A percentile compares a stretch with the other conserved stretches of the same genome.
phyloP scores from a whole-genome alignment of 2,329 filamentous ascomycete species.

The Neurospora crassa region DNA sequence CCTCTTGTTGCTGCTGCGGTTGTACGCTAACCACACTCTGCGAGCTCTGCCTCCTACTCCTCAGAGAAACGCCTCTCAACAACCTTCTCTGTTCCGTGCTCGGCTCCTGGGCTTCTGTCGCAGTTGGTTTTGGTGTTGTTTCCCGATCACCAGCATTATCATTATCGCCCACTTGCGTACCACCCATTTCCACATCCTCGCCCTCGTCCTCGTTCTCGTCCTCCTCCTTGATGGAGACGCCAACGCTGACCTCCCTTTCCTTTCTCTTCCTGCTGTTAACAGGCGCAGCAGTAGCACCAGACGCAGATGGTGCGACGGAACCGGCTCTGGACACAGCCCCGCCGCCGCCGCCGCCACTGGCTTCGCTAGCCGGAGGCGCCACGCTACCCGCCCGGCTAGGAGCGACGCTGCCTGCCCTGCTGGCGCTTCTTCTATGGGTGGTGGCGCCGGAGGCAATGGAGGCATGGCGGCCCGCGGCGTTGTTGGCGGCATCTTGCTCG shows the following conservation, averaged over 20 bases:
- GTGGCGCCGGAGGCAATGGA: neutral
- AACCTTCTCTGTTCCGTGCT: neutral
- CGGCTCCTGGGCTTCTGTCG: neutral
- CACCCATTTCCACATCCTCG: neutral
- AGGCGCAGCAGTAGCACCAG: neutral
- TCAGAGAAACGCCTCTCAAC: neutral
- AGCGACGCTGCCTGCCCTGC: neutral
- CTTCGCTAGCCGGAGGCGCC: neutral
- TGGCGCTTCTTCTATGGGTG: neutral
- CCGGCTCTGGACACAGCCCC: slow-evolving; percentile 21
- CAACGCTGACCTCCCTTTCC: neutral
- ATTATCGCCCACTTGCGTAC: neutral
- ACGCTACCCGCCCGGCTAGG: neutral
- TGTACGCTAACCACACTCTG: neutral
- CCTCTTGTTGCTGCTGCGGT: neutral
- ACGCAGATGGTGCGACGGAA: neutral
- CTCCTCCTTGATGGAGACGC: neutral
- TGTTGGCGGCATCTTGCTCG: slow-evolving; percentile 6
- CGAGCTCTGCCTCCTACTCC: neutral
- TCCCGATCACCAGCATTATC: neutral
- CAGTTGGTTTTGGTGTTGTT: neutral
- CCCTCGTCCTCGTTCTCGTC: neutral
- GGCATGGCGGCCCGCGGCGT: slow-evolving; percentile 10
- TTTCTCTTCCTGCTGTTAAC: neutral
- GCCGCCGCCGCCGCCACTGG: neutral